Percentiles rank a stretch among this genome's conserved stretches.
Conservation (phyloP, 768 basidiomycete genomes). For the Zangia roseola region DNA sequence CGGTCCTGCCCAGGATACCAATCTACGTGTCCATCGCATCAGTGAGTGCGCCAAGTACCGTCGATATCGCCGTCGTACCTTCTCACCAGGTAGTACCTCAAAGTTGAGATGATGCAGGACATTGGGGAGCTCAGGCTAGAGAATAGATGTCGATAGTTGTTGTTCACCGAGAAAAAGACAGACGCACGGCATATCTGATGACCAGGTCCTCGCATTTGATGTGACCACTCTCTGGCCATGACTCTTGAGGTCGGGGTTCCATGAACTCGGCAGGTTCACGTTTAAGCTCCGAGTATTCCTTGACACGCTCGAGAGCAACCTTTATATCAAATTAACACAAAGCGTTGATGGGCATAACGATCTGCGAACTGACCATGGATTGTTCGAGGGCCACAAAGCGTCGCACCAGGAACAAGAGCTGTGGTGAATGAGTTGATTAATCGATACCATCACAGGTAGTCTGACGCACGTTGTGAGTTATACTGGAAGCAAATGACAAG, state of each 20-base stretch:
- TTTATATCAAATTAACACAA: slow-evolving; percentile 25
- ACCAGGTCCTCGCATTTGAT: slow-evolving; percentile 73
- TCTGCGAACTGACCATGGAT: slow-evolving; percentile 65
- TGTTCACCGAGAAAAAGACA: slow-evolving; percentile 1
- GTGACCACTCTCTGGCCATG: slow-evolving; percentile 75
- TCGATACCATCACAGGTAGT: not conserved
- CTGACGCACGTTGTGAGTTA: slow-evolving; percentile 59
- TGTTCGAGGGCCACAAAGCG: slow-evolving; percentile 89
- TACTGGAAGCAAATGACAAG: slow-evolving; percentile 76
- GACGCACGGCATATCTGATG: slow-evolving; percentile 72
- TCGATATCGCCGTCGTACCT: slow-evolving; percentile 40
- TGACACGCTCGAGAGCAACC: slow-evolving; percentile 87
- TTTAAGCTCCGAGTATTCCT: slow-evolving; percentile 81
- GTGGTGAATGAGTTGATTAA: slow-evolving; percentile 19
- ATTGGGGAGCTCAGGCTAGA: slow-evolving; percentile 79
- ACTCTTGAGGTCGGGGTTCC: slow-evolving; percentile 76
- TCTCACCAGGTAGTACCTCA: slow-evolving; percentile 69
- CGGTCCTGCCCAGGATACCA: slow-evolving; percentile 68
- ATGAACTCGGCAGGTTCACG: slow-evolving; percentile 82
- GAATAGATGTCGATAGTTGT: not conserved
- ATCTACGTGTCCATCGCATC: slow-evolving; percentile 38
- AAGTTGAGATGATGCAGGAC: slow-evolving; percentile 82
- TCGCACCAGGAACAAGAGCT: slow-evolving; percentile 69
- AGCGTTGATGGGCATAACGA: not conserved
- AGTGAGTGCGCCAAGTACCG: not conserved